A percentile compares a stretch with the other conserved stretches of the same genome.
Conservation (phyloP, 1,284 basidiomycete species). For the Waitea zeae region DNA sequence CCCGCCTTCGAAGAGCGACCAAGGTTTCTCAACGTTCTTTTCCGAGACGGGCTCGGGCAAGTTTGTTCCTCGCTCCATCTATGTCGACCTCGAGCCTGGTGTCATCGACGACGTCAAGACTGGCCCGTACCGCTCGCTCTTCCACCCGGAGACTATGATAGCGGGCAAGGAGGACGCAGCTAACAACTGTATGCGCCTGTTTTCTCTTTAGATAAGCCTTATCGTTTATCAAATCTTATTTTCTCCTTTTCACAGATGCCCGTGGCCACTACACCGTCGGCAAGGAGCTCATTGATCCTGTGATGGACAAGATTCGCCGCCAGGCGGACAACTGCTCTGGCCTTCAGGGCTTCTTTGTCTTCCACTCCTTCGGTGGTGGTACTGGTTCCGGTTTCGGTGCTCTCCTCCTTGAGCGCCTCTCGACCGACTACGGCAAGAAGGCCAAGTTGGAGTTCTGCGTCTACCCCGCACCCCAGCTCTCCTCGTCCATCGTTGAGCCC, state of each 20-base stretch:
- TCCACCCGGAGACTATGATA: conserved; percentile 99
- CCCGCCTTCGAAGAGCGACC: conserved; percentile 31
- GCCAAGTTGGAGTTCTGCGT: conserved; percentile 99
- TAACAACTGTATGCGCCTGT: conserved; percentile 74
- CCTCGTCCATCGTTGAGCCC: conserved; percentile 95
- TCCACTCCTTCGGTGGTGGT: conserved; percentile 99
- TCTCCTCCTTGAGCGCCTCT: conserved; percentile 88
- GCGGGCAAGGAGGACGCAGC: conserved; percentile 99
- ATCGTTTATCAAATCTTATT: too few species aligned
- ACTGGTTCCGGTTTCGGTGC: conserved; percentile 99
- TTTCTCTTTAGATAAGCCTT: conserved; percentile 5
- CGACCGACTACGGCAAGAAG: conserved; percentile 98
- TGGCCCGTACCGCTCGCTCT: conserved; percentile 86
- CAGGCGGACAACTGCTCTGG: conserved; percentile 97
- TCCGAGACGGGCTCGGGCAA: conserved; percentile 87
- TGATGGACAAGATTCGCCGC: conserved; percentile 92
- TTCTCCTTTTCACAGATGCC: conserved; percentile 44
- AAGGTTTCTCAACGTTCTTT: conserved; percentile 96
- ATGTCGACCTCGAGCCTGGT: conserved; percentile 93
- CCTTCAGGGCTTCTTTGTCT: conserved; percentile 99
- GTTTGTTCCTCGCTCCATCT: conserved; percentile 95
- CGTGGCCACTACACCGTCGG: conserved; percentile 98
- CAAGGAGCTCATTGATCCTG: conserved; percentile 84
- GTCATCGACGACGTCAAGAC: conserved; percentile 94
- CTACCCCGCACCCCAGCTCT: conserved; percentile 89